A percentile compares a stretch with the other conserved stretches of the same genome.
These are phyloP conservation scores for Oidium heveae DNA, from an alignment of 2,329 filamentous ascomycete genomes.

Conservation along the genomic window DNA sequence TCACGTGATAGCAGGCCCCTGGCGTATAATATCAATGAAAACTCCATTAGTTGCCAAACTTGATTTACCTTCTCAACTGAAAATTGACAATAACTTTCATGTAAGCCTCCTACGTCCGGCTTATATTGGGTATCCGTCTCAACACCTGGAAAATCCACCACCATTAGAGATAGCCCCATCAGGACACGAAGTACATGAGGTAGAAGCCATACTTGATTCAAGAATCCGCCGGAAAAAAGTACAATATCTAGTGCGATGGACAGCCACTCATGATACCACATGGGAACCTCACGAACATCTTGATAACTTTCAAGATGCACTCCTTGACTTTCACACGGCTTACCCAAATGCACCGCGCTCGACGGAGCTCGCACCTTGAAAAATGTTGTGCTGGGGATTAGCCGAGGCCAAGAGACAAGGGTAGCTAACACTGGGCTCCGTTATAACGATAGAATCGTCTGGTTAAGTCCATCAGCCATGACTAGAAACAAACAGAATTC, in stretches of 20 bases:
- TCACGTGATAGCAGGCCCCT: not conserved
- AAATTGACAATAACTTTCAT: not conserved
- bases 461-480: too few relatives aligned
- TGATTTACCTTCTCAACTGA: not conserved
- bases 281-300: not conserved
- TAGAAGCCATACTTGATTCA: not conserved
- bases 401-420: too few relatives aligned
- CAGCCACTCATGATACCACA: not conserved
- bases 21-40: not conserved
- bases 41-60: not conserved
- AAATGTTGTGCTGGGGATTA: too few relatives aligned
- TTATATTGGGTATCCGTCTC: not conserved
- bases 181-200: not conserved
- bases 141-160: not conserved
- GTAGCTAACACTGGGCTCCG: too few relatives aligned
- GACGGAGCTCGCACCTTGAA: too few relatives aligned
- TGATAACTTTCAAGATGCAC: not conserved
- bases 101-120: not conserved
- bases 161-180: not conserved
- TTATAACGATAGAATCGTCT: too few relatives aligned
- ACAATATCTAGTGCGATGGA: slow-evolving; percentile 1
- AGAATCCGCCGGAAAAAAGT: not conserved
- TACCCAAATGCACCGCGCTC: not conserved
- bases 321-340: not conserved
- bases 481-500: too few relatives aligned